These are phyloP conservation scores for Schwanniomyces pseudopolymorphus DNA, from an alignment of 805 yeast species.

Conservation along the genomic window DNA sequence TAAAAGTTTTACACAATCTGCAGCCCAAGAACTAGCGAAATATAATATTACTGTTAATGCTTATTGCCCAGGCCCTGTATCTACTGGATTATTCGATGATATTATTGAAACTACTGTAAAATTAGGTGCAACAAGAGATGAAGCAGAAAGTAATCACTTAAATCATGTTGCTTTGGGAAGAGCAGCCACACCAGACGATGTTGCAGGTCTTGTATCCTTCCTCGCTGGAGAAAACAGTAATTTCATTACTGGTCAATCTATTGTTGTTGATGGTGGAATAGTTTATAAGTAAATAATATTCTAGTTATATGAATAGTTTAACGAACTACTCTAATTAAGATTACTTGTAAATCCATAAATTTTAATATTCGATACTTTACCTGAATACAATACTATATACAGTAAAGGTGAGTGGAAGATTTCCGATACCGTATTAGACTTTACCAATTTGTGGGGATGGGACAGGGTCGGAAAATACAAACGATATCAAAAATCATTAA, in stretches of 20 bases:
- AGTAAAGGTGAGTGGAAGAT: too few species aligned
- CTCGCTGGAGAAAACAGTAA: slow-evolving; percentile 34
- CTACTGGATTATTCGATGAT: slow-evolving; percentile 29
- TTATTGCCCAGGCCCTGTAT: slow-evolving; percentile 40
- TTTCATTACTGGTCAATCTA: slow-evolving; percentile 34
- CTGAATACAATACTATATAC: too few species aligned
- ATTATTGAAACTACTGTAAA: slow-evolving; percentile 11
- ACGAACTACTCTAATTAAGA: too few species aligned
- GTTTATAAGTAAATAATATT: background rate
- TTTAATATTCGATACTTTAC: too few species aligned
- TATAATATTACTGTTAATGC: slow-evolving; percentile 35
- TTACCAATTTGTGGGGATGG: too few species aligned
- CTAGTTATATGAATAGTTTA: too few species aligned
- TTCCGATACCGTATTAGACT: too few species aligned
- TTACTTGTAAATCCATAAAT: too few species aligned
- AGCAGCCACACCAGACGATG: slow-evolving; percentile 33
- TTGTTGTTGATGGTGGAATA: slow-evolving; percentile 30
- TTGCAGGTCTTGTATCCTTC: slow-evolving; percentile 33
- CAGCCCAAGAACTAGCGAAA: slow-evolving; percentile 37
- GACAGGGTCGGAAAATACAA: too few species aligned
- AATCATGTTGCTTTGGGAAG: slow-evolving; percentile 34
- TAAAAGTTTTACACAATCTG: slow-evolving; percentile 33
- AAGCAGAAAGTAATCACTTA: slow-evolving; percentile 18
- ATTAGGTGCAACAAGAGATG: slow-evolving; percentile 19
- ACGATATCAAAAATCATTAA: too few species aligned